A percentile compares a stretch with the other conserved stretches of the same genome.
Evolutionary conservation across 306 rosid species (phyloP).

Genomic region (Begonia loranthoides): DNA sequence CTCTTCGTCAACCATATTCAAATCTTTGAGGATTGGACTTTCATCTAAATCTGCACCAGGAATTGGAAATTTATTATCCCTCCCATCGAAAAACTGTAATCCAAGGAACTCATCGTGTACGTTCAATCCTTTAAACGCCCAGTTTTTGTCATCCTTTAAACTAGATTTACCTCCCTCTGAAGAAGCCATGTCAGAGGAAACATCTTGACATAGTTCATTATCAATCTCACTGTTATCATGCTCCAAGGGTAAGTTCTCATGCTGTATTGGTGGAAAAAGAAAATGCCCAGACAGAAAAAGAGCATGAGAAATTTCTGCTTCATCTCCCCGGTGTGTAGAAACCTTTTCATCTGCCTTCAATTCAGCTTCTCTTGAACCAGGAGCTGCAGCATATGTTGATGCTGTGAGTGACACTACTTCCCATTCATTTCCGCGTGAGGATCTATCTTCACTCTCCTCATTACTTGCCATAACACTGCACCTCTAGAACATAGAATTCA

Average conservation of each 20-base stretch:
- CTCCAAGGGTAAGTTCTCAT: conserved; percentile 78
- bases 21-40: conserved; percentile 33
- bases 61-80: conserved; percentile 32
- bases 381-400: conserved; percentile 87
- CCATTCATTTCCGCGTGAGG: conserved; percentile 81
- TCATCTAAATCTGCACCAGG: conserved; percentile 55
- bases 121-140: conserved; percentile 35
- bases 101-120: conserved; percentile 50
- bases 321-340: conserved; percentile 16
- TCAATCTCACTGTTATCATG: conserved; percentile 30
- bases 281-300: conserved; percentile 87
- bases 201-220: conserved; percentile 26
- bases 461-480: conserved; percentile 51
- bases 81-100: conserved; percentile 36
- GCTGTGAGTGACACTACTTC: conserved; percentile 94
- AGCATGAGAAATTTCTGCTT: conserved; percentile 65
- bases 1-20: conserved; percentile 38
- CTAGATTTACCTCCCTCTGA: conserved; percentile 33
- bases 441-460: conserved; percentile 47
- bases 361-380: conserved; percentile 46
- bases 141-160: conserved; percentile 56
- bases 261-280: conserved; percentile 74
- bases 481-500: not conserved
- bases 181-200: conserved; percentile 22
- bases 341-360: conserved; percentile 30